Conservation (phyloP, 176 grass and related monocot genomes). For the Triticum timopheevii region DNA sequence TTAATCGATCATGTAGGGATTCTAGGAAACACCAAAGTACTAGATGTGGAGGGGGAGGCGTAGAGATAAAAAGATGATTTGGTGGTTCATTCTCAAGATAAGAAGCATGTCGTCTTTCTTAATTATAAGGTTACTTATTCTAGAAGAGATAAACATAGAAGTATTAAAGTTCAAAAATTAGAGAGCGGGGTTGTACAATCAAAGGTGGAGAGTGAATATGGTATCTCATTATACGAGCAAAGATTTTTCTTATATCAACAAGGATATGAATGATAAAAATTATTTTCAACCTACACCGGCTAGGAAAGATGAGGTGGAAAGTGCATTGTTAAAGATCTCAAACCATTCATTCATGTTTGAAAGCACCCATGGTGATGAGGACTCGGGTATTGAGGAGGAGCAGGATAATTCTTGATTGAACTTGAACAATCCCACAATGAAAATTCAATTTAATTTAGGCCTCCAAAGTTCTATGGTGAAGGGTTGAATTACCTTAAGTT, state of each 20-base stretch:
- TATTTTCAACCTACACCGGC: neutral
- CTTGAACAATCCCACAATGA: constrained; percentile 58
- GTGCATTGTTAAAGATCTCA: constrained; percentile 6
- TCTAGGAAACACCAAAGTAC: neutral
- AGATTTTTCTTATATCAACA: neutral
- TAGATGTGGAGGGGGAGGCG: neutral
- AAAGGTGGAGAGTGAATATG: neutral
- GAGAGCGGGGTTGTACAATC: neutral
- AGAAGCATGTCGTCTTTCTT: neutral
- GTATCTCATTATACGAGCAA: neutral
- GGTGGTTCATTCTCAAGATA: neutral
- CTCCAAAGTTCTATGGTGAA: constrained; percentile 82
- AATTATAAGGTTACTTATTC: neutral
- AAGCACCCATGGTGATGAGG: constrained; percentile 49
- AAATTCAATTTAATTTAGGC: constrained; percentile 74
- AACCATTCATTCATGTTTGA: constrained; percentile 55
- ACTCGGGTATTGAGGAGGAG: constrained; percentile 74
- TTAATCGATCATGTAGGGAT: neutral
- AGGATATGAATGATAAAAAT: neutral
- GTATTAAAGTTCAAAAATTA: neutral
- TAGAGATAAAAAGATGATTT: neutral
- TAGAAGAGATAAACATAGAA: neutral
- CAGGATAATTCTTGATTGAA: constrained; percentile 75
- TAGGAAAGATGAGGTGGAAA: constrained; percentile 14
- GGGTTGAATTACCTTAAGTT: constrained; percentile 89